Evolutionary conservation across 2,329 filamentous ascomycete species (phyloP).

Genomic region (Ustulina deusta): DNA sequence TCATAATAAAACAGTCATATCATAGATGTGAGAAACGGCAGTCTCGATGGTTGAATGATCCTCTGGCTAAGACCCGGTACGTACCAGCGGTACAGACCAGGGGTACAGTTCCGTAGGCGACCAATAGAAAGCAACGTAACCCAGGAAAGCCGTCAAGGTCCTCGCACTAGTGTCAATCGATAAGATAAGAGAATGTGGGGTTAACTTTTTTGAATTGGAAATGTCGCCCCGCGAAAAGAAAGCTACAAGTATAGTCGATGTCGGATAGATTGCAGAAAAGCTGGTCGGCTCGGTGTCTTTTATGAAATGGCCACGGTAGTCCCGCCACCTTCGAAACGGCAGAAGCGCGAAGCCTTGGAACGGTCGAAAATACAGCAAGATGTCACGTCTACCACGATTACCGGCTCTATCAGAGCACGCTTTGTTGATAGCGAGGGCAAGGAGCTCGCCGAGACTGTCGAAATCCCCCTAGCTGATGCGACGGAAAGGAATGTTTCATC

Average conservation of each 20-base stretch:
- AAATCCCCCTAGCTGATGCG: conserved; percentile 85
- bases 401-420: conserved; percentile 84
- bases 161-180: conserved; percentile 32
- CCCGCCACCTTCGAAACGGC: conserved; percentile 89
- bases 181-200: conserved; percentile 45
- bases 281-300: background rate
- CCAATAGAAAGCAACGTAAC: background rate
- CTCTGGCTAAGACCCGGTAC: background rate
- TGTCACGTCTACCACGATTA: conserved; percentile 73
- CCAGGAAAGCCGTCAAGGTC: conserved; percentile 31
- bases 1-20: background rate
- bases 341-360: conserved; percentile 80
- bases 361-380: conserved; percentile 80
- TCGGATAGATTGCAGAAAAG: background rate
- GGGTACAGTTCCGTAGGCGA: background rate
- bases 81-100: too few species aligned
- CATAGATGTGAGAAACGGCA: conserved; percentile 2
- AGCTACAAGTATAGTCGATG: conserved; percentile 4
- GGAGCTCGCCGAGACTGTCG: conserved; percentile 75
- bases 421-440: conserved; percentile 86
- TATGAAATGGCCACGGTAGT: conserved; percentile 79
- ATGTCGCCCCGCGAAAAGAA: conserved; percentile 40
- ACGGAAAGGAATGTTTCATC: conserved; percentile 90
- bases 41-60: conserved; percentile 1
- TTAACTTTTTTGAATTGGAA: conserved; percentile 40